Percentiles rank a stretch among this genome's conserved stretches.
These are phyloP conservation scores for Pythium utonaiense DNA, from an alignment of 352 stramenopile genomes.

Conservation along the genomic window DNA sequence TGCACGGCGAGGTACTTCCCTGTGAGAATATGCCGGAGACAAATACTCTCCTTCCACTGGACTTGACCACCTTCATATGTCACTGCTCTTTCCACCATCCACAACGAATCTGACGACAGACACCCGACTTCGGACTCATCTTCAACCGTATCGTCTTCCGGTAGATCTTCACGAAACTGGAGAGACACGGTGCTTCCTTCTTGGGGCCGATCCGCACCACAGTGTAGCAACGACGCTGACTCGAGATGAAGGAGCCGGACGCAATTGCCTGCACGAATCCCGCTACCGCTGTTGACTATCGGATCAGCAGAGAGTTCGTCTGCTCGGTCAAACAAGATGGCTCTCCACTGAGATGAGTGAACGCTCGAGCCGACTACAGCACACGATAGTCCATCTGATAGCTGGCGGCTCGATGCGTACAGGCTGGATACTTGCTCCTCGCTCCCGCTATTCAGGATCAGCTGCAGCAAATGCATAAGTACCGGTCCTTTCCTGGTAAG, in stretches of 20 bases:
- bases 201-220: conserved; percentile 6
- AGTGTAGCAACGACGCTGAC: conserved; percentile 59
- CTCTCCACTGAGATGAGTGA: conserved; percentile 58
- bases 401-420: conserved; percentile 58
- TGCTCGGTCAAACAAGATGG: conserved; percentile 47
- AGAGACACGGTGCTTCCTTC: conserved; percentile 30
- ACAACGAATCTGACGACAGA: conserved; percentile 54
- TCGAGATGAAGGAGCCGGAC: conserved; percentile 66
- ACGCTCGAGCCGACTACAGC: conserved; percentile 50
- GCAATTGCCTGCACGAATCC: conserved; percentile 49
- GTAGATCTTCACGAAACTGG: conserved; percentile 32
- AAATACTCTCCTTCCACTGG: conserved; percentile 46
- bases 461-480: conserved; percentile 18
- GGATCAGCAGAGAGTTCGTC: conserved; percentile 9
- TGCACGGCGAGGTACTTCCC: conserved; percentile 54
- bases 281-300: conserved; percentile 10
- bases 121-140: conserved; percentile 22
- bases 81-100: conserved; percentile 51
- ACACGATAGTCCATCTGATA: conserved; percentile 28
- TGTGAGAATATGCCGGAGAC: conserved; percentile 51
- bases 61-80: conserved; percentile 54
- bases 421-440: conserved; percentile 49
- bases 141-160: conserved; percentile 32
- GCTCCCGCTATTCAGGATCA: conserved; percentile 45
- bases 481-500: background rate